A percentile compares a stretch with the other conserved stretches of the same genome.
Conservation (phyloP, 2,329 filamentous ascomycete genomes). For the Juglanconis oblonga region DNA sequence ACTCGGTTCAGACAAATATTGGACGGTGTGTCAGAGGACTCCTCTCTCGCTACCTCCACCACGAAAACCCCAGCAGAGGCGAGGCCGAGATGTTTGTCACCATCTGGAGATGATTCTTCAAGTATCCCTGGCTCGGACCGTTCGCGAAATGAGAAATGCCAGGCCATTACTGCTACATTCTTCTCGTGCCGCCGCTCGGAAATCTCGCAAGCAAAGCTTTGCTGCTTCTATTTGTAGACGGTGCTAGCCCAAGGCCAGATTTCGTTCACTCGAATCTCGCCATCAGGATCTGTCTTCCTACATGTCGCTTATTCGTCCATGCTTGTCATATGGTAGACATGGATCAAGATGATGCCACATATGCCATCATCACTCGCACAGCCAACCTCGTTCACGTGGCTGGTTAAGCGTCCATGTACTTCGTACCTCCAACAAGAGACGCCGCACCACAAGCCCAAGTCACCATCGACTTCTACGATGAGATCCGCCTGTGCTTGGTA, state of each 20-base stretch:
- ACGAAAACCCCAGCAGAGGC: background rate
- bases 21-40: background rate
- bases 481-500: background rate
- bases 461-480: background rate
- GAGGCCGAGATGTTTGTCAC: background rate
- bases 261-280: constrained; percentile 5
- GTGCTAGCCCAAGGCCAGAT: constrained; percentile 1
- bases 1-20: background rate
- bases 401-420: background rate
- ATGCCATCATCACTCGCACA: constrained; percentile 7
- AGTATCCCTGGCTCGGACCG: background rate
- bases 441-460: background rate
- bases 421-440: background rate
- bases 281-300: constrained; percentile 7
- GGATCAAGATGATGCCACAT: constrained; percentile 12
- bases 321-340: constrained; percentile 16
- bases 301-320: constrained; percentile 15
- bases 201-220: background rate
- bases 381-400: background rate
- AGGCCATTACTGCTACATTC: background rate
- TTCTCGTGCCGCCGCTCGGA: background rate
- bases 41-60: background rate
- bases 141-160: background rate
- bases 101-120: background rate
- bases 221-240: constrained; percentile 12